phyloP scores from a whole-genome alignment of 441 rosid species.

The Aquilaria agallochum region DNA sequence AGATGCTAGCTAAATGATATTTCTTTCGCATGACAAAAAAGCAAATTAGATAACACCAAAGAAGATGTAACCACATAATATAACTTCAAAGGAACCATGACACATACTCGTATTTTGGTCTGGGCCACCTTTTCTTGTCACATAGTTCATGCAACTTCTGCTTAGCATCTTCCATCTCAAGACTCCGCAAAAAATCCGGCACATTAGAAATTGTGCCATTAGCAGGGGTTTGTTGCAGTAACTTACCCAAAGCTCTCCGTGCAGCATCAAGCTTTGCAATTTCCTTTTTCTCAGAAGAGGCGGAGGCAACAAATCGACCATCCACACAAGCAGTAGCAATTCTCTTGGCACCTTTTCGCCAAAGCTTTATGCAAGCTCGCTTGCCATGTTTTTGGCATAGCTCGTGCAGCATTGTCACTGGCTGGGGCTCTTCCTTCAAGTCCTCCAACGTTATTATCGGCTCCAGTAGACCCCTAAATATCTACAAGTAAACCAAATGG shows the following conservation, averaged over 20 bases:
- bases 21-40: too few species aligned
- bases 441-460: conserved; percentile 57
- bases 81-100: neutral
- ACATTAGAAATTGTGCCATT: conserved; percentile 9
- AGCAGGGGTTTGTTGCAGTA: conserved; percentile 23
- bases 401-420: conserved; percentile 50
- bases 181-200: conserved; percentile 16
- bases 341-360: conserved; percentile 25
- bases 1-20: too few species aligned
- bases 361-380: conserved; percentile 36
- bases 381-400: conserved; percentile 69
- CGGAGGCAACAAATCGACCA: conserved; percentile 44
- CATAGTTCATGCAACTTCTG: conserved; percentile 57
- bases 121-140: conserved; percentile 57
- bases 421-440: conserved; percentile 66
- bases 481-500: conserved; percentile 29
- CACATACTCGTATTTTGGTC: conserved; percentile 56
- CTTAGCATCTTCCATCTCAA: conserved; percentile 54
- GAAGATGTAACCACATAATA: too few species aligned
- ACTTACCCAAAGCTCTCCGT: conserved; percentile 43
- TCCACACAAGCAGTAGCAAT: conserved; percentile 49
- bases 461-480: conserved; percentile 61
- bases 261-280: conserved; percentile 65
- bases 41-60: too few species aligned
- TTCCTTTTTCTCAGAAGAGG: conserved; percentile 54